Evolutionary conservation across 1,284 basidiomycete genomes (phyloP).

Genomic region (Mycena sp.): DNA sequence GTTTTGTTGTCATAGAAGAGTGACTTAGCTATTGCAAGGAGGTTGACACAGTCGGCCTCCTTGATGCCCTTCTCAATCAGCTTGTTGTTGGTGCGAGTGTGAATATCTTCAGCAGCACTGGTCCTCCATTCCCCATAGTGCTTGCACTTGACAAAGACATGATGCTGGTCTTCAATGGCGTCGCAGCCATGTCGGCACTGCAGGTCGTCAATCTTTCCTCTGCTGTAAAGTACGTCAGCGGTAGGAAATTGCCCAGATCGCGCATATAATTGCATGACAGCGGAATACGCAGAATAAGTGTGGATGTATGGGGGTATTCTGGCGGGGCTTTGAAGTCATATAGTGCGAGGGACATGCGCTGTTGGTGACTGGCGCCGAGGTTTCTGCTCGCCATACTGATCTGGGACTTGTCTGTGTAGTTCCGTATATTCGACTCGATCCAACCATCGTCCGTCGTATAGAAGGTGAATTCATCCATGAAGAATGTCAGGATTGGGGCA

Average conservation of each 20-base stretch:
- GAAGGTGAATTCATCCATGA: constrained; percentile 15
- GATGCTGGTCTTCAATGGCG: constrained; percentile 1
- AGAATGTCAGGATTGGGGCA: too few species aligned
- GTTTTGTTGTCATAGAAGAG: not conserved
- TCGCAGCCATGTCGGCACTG: not conserved
- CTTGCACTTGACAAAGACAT: not conserved
- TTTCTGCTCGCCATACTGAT: not conserved
- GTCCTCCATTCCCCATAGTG: not conserved
- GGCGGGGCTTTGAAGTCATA: not conserved
- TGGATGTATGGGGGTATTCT: constrained; percentile 1
- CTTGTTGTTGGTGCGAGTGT: too few species aligned
- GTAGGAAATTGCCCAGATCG: constrained; percentile 10
- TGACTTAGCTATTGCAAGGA: too few species aligned
- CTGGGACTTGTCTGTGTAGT: not conserved
- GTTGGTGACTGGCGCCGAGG: not conserved
- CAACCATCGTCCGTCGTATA: not conserved
- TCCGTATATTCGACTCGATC: constrained; percentile 9
- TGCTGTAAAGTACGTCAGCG: not conserved
- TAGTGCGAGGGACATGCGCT: not conserved
- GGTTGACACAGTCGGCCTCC: too few species aligned
- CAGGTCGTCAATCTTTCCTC: not conserved
- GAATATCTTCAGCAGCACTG: not conserved
- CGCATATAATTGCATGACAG: not conserved
- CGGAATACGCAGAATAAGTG: constrained; percentile 9
- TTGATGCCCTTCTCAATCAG: too few species aligned